Evolutionary conservation across 768 basidiomycete genomes (phyloP), one percentile per base, ranked within the genome.

Genomic region (Tulasnella sp.): DNA sequence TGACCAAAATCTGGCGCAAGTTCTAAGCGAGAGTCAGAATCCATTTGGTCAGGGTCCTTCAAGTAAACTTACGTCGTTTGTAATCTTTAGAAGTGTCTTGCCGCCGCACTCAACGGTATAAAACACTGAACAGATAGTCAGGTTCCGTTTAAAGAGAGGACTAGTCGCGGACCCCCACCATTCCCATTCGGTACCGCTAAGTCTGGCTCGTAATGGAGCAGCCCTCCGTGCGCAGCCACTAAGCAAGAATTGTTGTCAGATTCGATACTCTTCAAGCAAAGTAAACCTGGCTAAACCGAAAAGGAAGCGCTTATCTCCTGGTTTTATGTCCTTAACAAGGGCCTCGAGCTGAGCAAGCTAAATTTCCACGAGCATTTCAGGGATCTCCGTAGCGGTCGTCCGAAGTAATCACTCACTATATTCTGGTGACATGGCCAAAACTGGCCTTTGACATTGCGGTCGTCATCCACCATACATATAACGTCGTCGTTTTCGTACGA

Each of bases 301-400:
- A 69, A 69, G 64, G 14, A 69, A 69, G 31, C 64, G 64, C 28
- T 22, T 69, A 28, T 69, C 64, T 69, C 64, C 31, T 9, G 64
- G 64, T 37, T 18, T 28, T 3, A 69, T 28, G 28, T 69, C 64
- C 9, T 18, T 16, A 16, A 69, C 64, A 31, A 69, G 64, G 14
- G 64, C 64, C 64, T 69, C 64, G 64, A 69, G 31, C 64, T 69
- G 64, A 18, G 64, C 64, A 28, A 69, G n/a, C 64, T 69, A 16
- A 5, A 69, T 9, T 28, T 8, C 28, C 34, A 37, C 9, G 28
- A 11, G 31, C 18, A 14, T 6, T 28, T 2, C 37, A 14, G 34
- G 34, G 64, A 22, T 37, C 2, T 5, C 28, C 34, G 28, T 14
- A 37, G 14, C 16, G 5, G 14, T 14, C 14, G 14, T 6, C 14